Evolutionary conservation across 2,329 filamentous ascomycete genomes (phyloP).

Genomic region (Fusarium succisae): DNA sequence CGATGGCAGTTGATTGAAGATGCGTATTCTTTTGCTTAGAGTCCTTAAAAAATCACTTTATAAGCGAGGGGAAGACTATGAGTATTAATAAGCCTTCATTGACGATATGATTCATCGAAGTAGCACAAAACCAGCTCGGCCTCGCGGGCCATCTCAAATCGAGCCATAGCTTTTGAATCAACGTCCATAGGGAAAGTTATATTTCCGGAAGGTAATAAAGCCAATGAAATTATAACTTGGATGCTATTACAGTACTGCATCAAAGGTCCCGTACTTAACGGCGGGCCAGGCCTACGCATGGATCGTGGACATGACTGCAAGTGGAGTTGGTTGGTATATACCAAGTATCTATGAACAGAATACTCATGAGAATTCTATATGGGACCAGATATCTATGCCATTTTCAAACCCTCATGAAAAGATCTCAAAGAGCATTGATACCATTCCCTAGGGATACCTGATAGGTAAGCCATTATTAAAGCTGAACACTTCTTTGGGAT

Average conservation of each 20-base stretch:
- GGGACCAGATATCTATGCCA: fast-evolving
- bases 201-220: no score
- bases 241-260: neutral
- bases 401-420: no score
- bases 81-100: neutral
- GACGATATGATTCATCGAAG: fast-evolving
- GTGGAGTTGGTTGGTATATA: neutral
- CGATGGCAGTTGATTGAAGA: fast-evolving
- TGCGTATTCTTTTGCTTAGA: fast-evolving
- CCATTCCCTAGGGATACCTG: neutral
- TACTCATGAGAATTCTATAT: fast-evolving
- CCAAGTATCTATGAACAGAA: fast-evolving
- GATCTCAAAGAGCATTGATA: fast-evolving
- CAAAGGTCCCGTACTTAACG: neutral
- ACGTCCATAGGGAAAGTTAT: no score
- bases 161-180: no score
- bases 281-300: neutral
- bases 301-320: no score
- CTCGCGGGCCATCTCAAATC: neutral
- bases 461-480: neutral
- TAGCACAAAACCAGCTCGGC: neutral
- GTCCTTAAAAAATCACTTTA: fast-evolving
- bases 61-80: no score
- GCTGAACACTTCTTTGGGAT: neutral
- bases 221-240: no score